Evolutionary conservation across 2,329 filamentous ascomycete species (phyloP).

Genomic region (Trichoderma sp.): DNA sequence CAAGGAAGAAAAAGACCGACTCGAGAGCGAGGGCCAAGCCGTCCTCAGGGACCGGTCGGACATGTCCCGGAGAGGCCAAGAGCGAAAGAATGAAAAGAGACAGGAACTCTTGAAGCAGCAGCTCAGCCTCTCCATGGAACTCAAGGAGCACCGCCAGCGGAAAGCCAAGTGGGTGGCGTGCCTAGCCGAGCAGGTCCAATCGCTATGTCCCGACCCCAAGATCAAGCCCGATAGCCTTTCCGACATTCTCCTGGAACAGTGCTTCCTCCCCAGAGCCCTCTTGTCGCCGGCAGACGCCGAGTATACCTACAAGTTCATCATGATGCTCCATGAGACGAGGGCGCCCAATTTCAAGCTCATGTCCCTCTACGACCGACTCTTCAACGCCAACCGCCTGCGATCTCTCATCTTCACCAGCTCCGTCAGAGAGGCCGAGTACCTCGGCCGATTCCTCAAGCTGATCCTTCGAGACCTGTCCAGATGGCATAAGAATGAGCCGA

Average conservation of each 20-base stretch:
- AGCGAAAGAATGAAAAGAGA: slow-evolving; percentile 66
- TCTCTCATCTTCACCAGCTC: slow-evolving; percentile 87
- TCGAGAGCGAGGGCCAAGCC: slow-evolving; percentile 67
- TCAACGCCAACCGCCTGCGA: slow-evolving; percentile 78
- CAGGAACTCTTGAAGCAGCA: slow-evolving; percentile 69
- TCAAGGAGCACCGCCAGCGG: slow-evolving; percentile 67
- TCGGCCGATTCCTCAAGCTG: slow-evolving; percentile 88
- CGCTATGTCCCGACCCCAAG: slow-evolving; percentile 73
- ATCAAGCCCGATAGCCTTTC: slow-evolving; percentile 69
- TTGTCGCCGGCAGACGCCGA: slow-evolving; percentile 86
- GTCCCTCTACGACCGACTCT: slow-evolving; percentile 79
- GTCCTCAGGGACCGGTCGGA: slow-evolving; percentile 74
- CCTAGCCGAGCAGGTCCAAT: slow-evolving; percentile 72
- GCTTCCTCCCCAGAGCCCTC: slow-evolving; percentile 83
- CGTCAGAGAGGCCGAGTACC: slow-evolving; percentile 84
- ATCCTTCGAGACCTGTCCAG: slow-evolving; percentile 75
- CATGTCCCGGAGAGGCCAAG: slow-evolving; percentile 65
- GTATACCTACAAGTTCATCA: slow-evolving; percentile 83
- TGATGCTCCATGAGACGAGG: slow-evolving; percentile 81
- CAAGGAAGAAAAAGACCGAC: slow-evolving; percentile 69
- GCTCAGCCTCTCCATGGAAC: slow-evolving; percentile 71
- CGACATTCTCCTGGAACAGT: slow-evolving; percentile 81
- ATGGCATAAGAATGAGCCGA: slow-evolving; percentile 78
- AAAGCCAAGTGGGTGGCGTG: slow-evolving; percentile 69
- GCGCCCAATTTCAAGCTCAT: slow-evolving; percentile 86